phyloP scores from a whole-genome alignment of 768 basidiomycete genomes.

The Amanita inopinata region DNA sequence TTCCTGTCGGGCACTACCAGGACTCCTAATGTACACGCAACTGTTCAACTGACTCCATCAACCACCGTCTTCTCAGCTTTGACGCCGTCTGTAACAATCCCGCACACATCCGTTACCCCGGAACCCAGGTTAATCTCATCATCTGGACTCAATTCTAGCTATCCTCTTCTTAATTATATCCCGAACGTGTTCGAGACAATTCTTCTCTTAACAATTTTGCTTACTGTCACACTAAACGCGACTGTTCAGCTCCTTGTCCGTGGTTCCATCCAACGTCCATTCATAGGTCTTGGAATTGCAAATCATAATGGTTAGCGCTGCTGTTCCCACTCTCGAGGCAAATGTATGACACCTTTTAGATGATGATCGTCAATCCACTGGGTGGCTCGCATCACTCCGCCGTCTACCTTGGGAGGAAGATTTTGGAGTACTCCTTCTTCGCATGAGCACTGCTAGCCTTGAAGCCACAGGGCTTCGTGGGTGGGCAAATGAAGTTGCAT shows the following conservation, averaged over 20 bases:
- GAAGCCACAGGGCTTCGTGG: constrained; percentile 67
- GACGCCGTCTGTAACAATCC: constrained; percentile 10
- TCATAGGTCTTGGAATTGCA: constrained; percentile 42
- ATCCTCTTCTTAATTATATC: constrained; percentile 67
- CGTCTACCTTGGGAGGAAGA: constrained; percentile 57
- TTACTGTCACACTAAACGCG: constrained; percentile 52
- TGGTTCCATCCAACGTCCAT: constrained; percentile 46
- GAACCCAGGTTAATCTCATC: not conserved
- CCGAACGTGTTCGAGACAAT: constrained; percentile 64
- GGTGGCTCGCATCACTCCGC: constrained; percentile 16
- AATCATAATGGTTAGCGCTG: constrained; percentile 18
- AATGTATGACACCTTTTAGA: constrained; percentile 5
- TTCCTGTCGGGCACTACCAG: constrained; percentile 7
- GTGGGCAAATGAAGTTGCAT: constrained; percentile 64
- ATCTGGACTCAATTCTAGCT: constrained; percentile 18
- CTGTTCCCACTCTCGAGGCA: not conserved
- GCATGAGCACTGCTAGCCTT: constrained; percentile 65
- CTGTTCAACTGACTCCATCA: constrained; percentile 8
- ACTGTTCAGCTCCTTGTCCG: constrained; percentile 58
- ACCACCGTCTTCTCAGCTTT: constrained; percentile 12
- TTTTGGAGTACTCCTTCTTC: constrained; percentile 59
- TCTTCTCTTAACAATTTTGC: constrained; percentile 44
- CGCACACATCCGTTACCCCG: not conserved
- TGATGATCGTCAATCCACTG: constrained; percentile 10
- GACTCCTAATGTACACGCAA: not conserved